phyloP scores from a whole-genome alignment of 371 early-diverging fungal species.

The Nematocida major region DNA sequence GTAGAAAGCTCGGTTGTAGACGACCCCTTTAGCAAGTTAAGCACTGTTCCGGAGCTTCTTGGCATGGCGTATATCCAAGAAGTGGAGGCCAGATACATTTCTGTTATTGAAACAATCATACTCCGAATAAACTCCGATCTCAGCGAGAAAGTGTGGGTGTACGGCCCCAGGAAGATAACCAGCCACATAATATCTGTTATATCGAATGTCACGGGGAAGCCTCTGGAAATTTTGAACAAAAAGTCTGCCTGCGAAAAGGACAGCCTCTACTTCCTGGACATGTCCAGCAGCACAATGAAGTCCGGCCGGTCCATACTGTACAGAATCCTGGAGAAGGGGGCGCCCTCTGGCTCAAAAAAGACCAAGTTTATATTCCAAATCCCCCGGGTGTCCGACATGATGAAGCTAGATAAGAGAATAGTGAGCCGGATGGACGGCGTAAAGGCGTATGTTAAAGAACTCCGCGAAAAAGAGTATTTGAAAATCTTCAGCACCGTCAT shows the following conservation, averaged over 20 bases:
- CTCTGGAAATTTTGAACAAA: not conserved
- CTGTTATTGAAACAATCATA: slow-evolving; percentile 38
- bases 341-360: not conserved
- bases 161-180: slow-evolving; percentile 19
- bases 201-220: not conserved
- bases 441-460: slow-evolving; percentile 14
- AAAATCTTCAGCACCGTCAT: slow-evolving; percentile 31
- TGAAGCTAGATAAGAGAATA: slow-evolving; percentile 41
- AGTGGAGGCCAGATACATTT: slow-evolving; percentile 28
- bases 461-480: slow-evolving; percentile 15
- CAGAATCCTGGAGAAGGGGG: slow-evolving; percentile 22
- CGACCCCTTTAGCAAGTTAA: not conserved
- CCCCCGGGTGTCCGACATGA: not conserved
- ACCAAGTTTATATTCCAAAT: slow-evolving; percentile 43
- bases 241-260: not conserved
- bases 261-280: slow-evolving; percentile 25
- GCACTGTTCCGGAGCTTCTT: slow-evolving; percentile 17
- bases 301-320: not conserved
- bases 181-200: slow-evolving; percentile 15
- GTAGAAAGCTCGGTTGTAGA: not conserved
- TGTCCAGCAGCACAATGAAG: not conserved
- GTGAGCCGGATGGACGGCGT: slow-evolving; percentile 37
- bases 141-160: slow-evolving; percentile 31
- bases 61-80: slow-evolving; percentile 17
- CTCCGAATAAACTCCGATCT: not conserved